Evolutionary conservation across 2,329 filamentous ascomycete genomes (phyloP).

Genomic region (Pestalotiopsis sp.): DNA sequence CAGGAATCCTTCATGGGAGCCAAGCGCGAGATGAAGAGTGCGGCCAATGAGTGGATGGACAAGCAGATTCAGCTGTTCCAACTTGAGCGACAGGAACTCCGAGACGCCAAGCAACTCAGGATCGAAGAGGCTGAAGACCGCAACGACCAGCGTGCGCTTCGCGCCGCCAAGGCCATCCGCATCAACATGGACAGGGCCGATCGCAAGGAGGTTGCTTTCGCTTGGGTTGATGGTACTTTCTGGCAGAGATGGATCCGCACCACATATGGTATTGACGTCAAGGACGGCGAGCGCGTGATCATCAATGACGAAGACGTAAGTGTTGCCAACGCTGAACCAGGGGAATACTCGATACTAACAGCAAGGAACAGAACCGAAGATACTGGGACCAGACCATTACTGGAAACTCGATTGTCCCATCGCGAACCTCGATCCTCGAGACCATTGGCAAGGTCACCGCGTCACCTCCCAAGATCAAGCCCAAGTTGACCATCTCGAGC

Average conservation of each 20-base stretch:
- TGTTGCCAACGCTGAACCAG: constrained; percentile 20
- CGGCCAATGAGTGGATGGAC: constrained; percentile 97
- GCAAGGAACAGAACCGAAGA: constrained; percentile 69
- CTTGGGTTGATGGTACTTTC: constrained; percentile 95
- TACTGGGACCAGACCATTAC: constrained; percentile 95
- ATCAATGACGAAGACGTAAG: constrained; percentile 97
- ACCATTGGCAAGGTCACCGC: constrained; percentile 74
- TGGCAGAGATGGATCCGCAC: constrained; percentile 96
- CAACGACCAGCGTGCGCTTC: constrained; percentile 82
- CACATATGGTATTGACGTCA: constrained; percentile 91
- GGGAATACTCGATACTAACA: neutral
- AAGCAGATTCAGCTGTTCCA: constrained; percentile 92
- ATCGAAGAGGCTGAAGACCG: constrained; percentile 97
- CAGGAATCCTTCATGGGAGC: constrained; percentile 77
- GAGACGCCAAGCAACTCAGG: constrained; percentile 90
- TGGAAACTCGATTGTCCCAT: constrained; percentile 87
- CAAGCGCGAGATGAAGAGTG: constrained; percentile 90
- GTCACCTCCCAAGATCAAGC: constrained; percentile 69
- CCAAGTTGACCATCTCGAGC: constrained; percentile 76
- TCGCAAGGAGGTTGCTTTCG: constrained; percentile 88
- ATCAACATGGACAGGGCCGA: constrained; percentile 89
- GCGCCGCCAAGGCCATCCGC: constrained; percentile 85
- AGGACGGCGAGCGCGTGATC: constrained; percentile 86
- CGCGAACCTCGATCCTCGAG: constrained; percentile 87
- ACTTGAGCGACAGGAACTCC: constrained; percentile 87